Evolutionary conservation across 805 yeast genomes (phyloP).

Genomic region (Yamadazyma sp.): DNA sequence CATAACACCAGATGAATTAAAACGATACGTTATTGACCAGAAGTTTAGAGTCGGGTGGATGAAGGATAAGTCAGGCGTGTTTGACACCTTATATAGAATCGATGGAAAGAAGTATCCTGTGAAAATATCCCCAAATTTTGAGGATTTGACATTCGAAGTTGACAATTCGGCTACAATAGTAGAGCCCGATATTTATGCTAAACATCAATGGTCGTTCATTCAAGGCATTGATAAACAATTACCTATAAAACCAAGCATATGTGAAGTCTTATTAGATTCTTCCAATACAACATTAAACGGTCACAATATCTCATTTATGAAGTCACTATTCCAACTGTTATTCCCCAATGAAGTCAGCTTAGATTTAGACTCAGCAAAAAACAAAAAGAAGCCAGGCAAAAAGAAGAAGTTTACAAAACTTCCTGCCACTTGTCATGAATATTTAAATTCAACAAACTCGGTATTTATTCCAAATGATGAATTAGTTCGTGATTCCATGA

Average conservation of each 20-base stretch:
- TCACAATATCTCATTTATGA: conserved; percentile 22
- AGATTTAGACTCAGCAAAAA: not conserved
- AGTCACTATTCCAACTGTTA: conserved; percentile 22
- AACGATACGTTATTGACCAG: conserved; percentile 34
- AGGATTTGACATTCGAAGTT: conserved; percentile 28
- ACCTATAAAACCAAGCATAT: conserved; percentile 29
- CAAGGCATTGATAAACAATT: conserved; percentile 58
- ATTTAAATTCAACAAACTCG: conserved; percentile 24
- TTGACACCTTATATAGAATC: conserved; percentile 26
- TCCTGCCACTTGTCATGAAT: conserved; percentile 25
- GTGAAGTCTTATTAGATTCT: conserved; percentile 38
- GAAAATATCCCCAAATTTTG: conserved; percentile 23
- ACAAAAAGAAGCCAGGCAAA: conserved; percentile 1
- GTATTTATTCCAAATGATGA: conserved; percentile 35
- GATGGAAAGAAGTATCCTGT: conserved; percentile 19
- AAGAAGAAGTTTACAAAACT: conserved; percentile 10
- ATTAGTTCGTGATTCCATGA: conserved; percentile 21
- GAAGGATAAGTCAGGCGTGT: conserved; percentile 20
- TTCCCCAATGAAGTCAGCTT: conserved; percentile 1
- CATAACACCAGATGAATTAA: conserved; percentile 9
- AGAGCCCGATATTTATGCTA: conserved; percentile 56
- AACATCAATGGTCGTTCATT: conserved; percentile 60
- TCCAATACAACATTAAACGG: conserved; percentile 15
- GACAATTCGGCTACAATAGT: conserved; percentile 50
- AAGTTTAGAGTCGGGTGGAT: conserved; percentile 30